Evolutionary conservation across 202 grass and related monocot species (phyloP), one percentile per base, ranked within the genome.

Genomic region (Cymbopogon flexuosus): DNA sequence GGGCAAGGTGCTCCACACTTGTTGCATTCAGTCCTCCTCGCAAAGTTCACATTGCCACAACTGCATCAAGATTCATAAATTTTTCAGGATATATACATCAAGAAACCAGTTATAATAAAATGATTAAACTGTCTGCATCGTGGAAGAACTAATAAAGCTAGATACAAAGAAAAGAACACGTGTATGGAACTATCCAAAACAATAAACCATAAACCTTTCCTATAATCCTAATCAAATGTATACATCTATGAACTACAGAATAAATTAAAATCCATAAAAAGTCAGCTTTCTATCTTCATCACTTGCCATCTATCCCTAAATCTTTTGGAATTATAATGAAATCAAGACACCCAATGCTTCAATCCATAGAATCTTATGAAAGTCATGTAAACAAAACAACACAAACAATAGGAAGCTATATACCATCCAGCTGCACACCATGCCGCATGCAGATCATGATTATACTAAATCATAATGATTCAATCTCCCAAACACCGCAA

Each of bases 41-140:
- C 96, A 54, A 99, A 99, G 85, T 99, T 99, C 81, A 99, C 67
- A 22, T 99, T 99, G 40, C 90, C 90, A 19, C 96, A 99, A 63
- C 96, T 99, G 80, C 41, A 85, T 46, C 58, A 89, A 76, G 15
- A 72, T 66, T 67, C 33, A 79, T 54, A 74, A 13, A 71, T 59
- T 8, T 56, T 36, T 68, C 58, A 88, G 34, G 39, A 79, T 46
- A 83, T 2, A 62, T 9, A 66, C 40, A 14, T n/a, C 22, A 6
- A 59, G 9, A 15, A 47, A 78, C 29, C 35, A 40, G 5, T 2
- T 34, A 33, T 42, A 35, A 1, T 18, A 57, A 73, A 39, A 9
- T 5, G 29, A 5, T 34, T 8, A 80, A 37, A 3, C 12, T 46
- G 65, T 72, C 37, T 43, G 18, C 14, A 59, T 60, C 52, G 37